Percentiles rank a stretch among this genome's conserved stretches.
These are phyloP conservation scores for Samsoniella hepiali DNA, from an alignment of 2,329 filamentous ascomycete species.

Conservation along the genomic window DNA sequence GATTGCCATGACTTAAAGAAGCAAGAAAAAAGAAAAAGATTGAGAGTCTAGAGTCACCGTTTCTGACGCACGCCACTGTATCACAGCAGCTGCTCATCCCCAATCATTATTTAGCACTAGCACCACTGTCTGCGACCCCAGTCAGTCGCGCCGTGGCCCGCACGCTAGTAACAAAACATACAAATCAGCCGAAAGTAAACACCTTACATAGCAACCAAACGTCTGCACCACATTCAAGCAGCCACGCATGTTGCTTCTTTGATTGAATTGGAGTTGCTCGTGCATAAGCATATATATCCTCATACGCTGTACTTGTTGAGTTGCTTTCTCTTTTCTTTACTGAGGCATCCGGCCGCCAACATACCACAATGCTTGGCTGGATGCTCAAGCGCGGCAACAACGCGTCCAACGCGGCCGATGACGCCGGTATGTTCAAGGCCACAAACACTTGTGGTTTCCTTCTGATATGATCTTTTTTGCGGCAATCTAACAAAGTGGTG, in stretches of 20 bases:
- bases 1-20: not conserved
- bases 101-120: not conserved
- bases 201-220: constrained; percentile 10
- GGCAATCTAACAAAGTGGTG: not conserved
- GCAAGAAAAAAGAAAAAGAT: too few species aligned
- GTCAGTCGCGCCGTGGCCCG: constrained; percentile 9
- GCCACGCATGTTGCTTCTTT: constrained; percentile 6
- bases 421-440: constrained; percentile 28
- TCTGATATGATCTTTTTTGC: not conserved
- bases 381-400: constrained; percentile 48
- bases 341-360: too few species aligned
- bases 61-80: not conserved
- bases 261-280: not conserved
- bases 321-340: not conserved
- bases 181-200: constrained; percentile 11
- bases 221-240: not conserved
- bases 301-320: too few species aligned
- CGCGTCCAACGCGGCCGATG: constrained; percentile 33
- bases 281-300: not conserved
- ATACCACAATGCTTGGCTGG: constrained; percentile 54
- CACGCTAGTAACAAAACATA: constrained; percentile 9
- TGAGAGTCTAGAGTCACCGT: not conserved
- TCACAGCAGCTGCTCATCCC: not conserved
- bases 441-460: not conserved
- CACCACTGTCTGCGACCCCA: not conserved